These are phyloP conservation scores for Mortierella sp. DNA, from an alignment of 371 early-diverging fungal genomes.

Conservation along the genomic window DNA sequence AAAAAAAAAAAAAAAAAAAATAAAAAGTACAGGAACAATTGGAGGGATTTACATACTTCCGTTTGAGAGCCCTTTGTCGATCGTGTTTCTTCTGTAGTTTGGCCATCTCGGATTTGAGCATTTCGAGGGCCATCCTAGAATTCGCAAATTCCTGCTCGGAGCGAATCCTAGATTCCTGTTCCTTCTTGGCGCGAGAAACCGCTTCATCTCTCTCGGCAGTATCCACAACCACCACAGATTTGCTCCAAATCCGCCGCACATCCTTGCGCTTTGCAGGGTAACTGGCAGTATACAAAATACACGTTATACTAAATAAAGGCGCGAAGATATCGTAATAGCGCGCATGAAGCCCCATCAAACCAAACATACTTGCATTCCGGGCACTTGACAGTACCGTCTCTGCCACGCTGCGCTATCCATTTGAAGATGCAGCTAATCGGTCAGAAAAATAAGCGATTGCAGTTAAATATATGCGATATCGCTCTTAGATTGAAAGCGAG, in stretches of 20 bases:
- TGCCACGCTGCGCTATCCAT: slow-evolving; percentile 42
- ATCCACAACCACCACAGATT: slow-evolving; percentile 38
- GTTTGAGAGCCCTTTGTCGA: slow-evolving; percentile 24
- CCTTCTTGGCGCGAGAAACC: slow-evolving; percentile 16
- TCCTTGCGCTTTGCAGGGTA: slow-evolving; percentile 30
- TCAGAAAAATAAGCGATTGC: background rate
- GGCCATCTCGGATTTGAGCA: slow-evolving; percentile 34
- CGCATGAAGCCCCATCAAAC: background rate
- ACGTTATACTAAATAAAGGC: background rate
- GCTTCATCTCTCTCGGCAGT: slow-evolving; percentile 41
- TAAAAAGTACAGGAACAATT: background rate
- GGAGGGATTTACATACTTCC: slow-evolving; percentile 11
- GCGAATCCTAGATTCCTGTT: slow-evolving; percentile 25
- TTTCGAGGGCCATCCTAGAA: slow-evolving; percentile 48
- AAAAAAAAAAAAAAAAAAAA: background rate
- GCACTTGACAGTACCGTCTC: slow-evolving; percentile 31
- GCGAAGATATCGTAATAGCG: background rate
- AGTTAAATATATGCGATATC: too few relatives aligned
- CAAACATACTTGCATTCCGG: slow-evolving; percentile 54
- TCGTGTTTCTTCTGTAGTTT: slow-evolving; percentile 37
- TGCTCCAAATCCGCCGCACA: slow-evolving; percentile 54
- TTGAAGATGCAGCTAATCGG: slow-evolving; percentile 45
- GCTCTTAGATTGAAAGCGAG: too few relatives aligned
- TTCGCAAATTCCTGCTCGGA: slow-evolving; percentile 35
- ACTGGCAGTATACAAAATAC: background rate